A percentile compares a stretch with the other conserved stretches of the same genome.
Evolutionary conservation across 768 basidiomycete genomes (phyloP).

Genomic region (Pholiota microspora): DNA sequence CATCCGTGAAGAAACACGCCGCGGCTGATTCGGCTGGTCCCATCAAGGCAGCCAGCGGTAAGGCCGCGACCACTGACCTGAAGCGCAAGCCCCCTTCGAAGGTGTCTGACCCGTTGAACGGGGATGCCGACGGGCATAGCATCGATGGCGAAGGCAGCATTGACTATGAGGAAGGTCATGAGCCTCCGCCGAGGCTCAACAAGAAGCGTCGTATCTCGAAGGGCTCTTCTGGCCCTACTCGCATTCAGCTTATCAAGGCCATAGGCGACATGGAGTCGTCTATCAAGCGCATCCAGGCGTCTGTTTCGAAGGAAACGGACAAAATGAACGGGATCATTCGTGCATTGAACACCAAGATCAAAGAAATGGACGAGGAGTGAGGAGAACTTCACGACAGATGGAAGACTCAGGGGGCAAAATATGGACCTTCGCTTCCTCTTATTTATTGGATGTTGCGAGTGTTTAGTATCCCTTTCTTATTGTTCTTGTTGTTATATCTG

Average conservation of each 20-base stretch:
- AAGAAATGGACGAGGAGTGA: constrained; percentile 32
- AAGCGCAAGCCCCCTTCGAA: constrained; percentile 31
- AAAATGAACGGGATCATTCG: constrained; percentile 30
- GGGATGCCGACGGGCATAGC: constrained; percentile 21
- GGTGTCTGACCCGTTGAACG: constrained; percentile 15
- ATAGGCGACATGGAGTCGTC: constrained; percentile 34
- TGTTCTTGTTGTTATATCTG: constrained; percentile 21
- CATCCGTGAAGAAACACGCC: constrained; percentile 21
- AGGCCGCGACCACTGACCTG: background rate
- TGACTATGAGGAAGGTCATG: constrained; percentile 32
- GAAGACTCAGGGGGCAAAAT: constrained; percentile 5
- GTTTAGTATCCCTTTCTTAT: constrained; percentile 17
- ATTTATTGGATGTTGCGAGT: constrained; percentile 14
- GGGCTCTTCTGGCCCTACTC: constrained; percentile 24
- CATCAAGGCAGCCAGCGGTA: constrained; percentile 16
- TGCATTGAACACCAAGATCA: constrained; percentile 29
- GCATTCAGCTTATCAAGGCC: constrained; percentile 30
- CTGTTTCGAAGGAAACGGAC: constrained; percentile 32
- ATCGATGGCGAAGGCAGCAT: constrained; percentile 31
- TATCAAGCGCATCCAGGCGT: constrained; percentile 31
- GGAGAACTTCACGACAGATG: constrained; percentile 1
- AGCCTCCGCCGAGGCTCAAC: constrained; percentile 25
- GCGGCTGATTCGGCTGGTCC: constrained; percentile 15
- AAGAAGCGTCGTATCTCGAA: constrained; percentile 34
- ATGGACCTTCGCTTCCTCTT: constrained; percentile 13